Evolutionary conservation across 371 early-diverging fungal genomes (phyloP).

Genomic region (Quaeritorhiza haematococci): DNA sequence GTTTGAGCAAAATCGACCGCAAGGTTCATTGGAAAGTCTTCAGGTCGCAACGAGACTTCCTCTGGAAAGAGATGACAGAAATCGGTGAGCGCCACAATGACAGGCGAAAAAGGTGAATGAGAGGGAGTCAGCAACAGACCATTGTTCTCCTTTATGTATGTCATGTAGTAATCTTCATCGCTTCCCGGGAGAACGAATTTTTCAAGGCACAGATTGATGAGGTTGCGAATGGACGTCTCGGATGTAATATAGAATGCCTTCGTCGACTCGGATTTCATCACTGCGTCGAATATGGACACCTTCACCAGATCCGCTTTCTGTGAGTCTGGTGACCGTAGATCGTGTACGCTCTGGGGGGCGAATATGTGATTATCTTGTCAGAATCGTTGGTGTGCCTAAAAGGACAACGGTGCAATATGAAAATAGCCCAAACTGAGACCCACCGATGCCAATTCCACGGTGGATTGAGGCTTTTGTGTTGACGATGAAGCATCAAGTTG

Average conservation of each 20-base stretch:
- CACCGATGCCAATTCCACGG: no score
- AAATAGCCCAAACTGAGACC: no score
- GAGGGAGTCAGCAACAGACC: constrained; percentile 9
- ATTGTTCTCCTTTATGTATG: constrained; percentile 16
- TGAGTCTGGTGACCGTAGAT: not conserved
- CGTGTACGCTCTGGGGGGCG: not conserved
- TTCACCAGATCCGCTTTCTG: constrained; percentile 30
- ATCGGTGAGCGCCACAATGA: not conserved
- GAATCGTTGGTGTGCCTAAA: no score
- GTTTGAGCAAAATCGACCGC: constrained; percentile 17
- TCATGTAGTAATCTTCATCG: constrained; percentile 26
- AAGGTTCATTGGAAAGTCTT: constrained; percentile 11
- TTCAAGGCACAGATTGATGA: constrained; percentile 24
- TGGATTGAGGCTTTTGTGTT: no score
- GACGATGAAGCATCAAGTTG: no score
- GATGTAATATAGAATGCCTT: constrained; percentile 29
- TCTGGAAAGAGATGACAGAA: not conserved
- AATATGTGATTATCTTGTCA: no score
- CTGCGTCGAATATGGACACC: constrained; percentile 22
- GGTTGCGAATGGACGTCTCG: constrained; percentile 18
- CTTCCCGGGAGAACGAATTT: constrained; percentile 28
- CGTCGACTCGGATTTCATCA: constrained; percentile 27
- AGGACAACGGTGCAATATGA: no score
- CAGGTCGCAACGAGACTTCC: constrained; percentile 16
- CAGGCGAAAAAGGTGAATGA: not conserved